These are phyloP conservation scores for Pseudophaeomoniella oleicola DNA, from an alignment of 2,329 filamentous ascomycete genomes.

Conservation along the genomic window DNA sequence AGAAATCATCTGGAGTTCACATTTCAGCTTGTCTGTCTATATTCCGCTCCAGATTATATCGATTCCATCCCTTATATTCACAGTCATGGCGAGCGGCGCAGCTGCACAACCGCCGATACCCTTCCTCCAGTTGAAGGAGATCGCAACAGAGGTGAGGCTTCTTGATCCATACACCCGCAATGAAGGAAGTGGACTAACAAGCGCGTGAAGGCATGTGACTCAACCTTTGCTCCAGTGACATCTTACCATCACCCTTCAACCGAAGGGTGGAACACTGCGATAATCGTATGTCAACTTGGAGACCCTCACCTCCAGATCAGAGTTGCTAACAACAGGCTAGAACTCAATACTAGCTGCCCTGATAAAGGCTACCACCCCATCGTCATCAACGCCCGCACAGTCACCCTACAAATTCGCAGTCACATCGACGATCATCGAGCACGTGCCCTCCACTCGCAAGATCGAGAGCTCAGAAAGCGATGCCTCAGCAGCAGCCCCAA, in stretches of 20 bases:
- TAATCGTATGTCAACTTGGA: conserved; percentile 54
- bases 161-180: neutral
- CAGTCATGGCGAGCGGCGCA: too few relatives aligned
- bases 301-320: conserved; percentile 3
- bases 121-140: conserved; percentile 55
- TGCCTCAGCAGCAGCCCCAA: conserved; percentile 36
- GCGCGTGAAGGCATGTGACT: conserved; percentile 59
- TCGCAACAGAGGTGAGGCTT: conserved; percentile 60
- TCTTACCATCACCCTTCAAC: conserved; percentile 81
- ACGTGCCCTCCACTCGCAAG: conserved; percentile 37
- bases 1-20: too few relatives aligned
- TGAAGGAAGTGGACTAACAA: neutral
- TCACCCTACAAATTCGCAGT: conserved; percentile 84
- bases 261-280: conserved; percentile 75
- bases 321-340: conserved; percentile 9
- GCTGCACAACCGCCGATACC: neutral
- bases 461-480: neutral
- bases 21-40: too few relatives aligned
- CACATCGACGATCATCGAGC: conserved; percentile 97
- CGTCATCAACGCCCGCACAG: conserved; percentile 16
- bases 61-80: too few relatives aligned
- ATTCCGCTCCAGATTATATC: too few relatives aligned
- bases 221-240: conserved; percentile 56
- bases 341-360: conserved; percentile 25
- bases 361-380: conserved; percentile 24